These are phyloP conservation scores for Austroboletus niveus DNA, from an alignment of 1,284 basidiomycete species.

Conservation along the genomic window DNA sequence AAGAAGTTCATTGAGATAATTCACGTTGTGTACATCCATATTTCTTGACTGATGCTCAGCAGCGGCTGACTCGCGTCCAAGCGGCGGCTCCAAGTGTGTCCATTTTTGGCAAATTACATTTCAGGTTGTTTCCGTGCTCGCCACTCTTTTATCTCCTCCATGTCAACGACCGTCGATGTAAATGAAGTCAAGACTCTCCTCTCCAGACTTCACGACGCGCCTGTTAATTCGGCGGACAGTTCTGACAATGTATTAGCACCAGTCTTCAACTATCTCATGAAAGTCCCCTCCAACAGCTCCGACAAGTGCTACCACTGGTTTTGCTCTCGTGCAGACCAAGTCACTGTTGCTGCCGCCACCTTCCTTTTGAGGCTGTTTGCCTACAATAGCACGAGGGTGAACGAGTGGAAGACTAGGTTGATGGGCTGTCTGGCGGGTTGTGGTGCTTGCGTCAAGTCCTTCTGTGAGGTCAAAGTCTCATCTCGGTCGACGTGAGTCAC, in stretches of 20 bases:
- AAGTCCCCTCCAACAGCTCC: constrained; percentile 33
- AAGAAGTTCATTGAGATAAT: constrained; percentile 50
- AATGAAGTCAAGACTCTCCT: constrained; percentile 46
- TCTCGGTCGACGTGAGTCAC: constrained; percentile 67
- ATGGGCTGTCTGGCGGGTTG: constrained; percentile 59
- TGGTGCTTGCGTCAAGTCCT: constrained; percentile 61
- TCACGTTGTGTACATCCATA: constrained; percentile 60
- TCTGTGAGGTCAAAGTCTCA: constrained; percentile 60
- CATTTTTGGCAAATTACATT: constrained; percentile 9
- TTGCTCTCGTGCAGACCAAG: constrained; percentile 53
- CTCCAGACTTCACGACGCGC: constrained; percentile 50
- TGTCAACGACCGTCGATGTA: constrained; percentile 26
- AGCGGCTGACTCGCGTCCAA: constrained; percentile 5
- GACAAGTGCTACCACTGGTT: constrained; percentile 67
- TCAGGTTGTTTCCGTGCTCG: neutral
- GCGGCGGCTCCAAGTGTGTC: neutral
- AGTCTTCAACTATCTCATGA: constrained; percentile 59
- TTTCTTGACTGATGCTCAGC: neutral
- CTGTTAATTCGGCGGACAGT: constrained; percentile 47
- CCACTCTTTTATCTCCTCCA: constrained; percentile 12
- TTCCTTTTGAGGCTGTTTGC: constrained; percentile 82
- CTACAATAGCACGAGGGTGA: constrained; percentile 60
- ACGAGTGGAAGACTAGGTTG: constrained; percentile 62
- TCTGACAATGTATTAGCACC: constrained; percentile 51
- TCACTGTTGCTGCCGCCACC: constrained; percentile 61